A percentile compares a stretch with the other conserved stretches of the same genome.
These are phyloP conservation scores for Papiliotrema fonsecae DNA, from an alignment of 1,284 basidiomycete species.

Conservation along the genomic window DNA sequence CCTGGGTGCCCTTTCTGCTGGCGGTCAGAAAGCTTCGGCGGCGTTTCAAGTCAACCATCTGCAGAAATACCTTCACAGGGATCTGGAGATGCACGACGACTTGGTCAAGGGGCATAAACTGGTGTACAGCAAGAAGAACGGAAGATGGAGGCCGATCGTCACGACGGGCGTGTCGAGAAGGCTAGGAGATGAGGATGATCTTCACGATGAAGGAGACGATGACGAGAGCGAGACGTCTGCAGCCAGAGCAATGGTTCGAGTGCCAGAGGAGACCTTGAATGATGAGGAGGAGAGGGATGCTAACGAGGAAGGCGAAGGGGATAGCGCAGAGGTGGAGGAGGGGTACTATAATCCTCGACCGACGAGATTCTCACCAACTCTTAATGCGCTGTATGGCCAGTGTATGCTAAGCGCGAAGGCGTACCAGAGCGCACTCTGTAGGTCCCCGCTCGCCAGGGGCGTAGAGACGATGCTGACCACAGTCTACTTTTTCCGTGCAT, in stretches of 20 bases:
- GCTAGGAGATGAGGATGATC: constrained; percentile 16
- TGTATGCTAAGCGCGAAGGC: constrained; percentile 78
- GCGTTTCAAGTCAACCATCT: constrained; percentile 69
- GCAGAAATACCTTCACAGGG: constrained; percentile 75
- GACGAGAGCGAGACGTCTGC: no score
- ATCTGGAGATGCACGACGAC: constrained; percentile 62
- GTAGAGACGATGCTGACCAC: constrained; percentile 4
- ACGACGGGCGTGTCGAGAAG: constrained; percentile 18
- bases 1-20: constrained; percentile 59
- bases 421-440: constrained; percentile 85
- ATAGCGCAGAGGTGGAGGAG: constrained; percentile 12
- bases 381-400: constrained; percentile 78
- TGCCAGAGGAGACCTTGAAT: background rate
- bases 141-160: constrained; percentile 41
- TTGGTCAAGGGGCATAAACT: constrained; percentile 59
- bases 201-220: constrained; percentile 12
- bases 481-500: constrained; percentile 87
- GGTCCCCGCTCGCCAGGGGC: constrained; percentile 37
- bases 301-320: background rate
- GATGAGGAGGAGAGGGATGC: constrained; percentile 4
- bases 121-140: constrained; percentile 12
- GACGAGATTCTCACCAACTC: constrained; percentile 67
- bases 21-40: constrained; percentile 62
- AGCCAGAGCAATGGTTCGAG: constrained; percentile 10
- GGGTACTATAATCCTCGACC: constrained; percentile 48